Evolutionary conservation across 2,329 filamentous ascomycete species (phyloP).

Genomic region (Knufia petricola): DNA sequence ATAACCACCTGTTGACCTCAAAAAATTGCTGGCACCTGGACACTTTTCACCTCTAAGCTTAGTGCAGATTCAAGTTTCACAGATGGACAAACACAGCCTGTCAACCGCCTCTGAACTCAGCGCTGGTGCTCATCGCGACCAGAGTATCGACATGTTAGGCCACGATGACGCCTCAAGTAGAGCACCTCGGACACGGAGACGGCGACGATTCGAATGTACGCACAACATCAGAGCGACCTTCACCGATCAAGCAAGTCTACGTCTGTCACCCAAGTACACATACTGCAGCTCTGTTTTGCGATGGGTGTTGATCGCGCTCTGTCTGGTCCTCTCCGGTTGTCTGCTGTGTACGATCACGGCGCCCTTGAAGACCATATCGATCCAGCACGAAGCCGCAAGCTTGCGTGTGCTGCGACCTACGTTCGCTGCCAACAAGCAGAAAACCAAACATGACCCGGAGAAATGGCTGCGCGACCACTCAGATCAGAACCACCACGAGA

Average conservation of each 20-base stretch:
- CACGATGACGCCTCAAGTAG: too few relatives aligned
- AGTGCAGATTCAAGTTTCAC: too few relatives aligned
- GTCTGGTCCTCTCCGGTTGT: not conserved
- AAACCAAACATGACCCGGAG: conserved; percentile 10
- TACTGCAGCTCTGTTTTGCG: not conserved
- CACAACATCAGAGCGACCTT: not conserved
- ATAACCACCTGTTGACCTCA: too few relatives aligned
- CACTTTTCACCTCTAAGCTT: too few relatives aligned
- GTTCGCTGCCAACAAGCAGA: not conserved
- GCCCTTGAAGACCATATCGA: not conserved
- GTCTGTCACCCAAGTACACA: not conserved
- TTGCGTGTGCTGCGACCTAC: conserved; percentile 4
- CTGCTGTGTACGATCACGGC: not conserved
- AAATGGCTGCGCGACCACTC: conserved; percentile 19
- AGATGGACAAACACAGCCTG: too few relatives aligned
- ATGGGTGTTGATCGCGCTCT: conserved; percentile 4
- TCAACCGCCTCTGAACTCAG: too few relatives aligned
- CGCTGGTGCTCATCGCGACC: too few relatives aligned
- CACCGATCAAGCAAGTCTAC: not conserved
- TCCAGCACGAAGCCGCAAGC: not conserved
- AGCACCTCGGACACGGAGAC: not conserved
- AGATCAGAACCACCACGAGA: conserved; percentile 4
- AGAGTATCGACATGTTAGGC: too few relatives aligned
- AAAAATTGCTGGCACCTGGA: too few relatives aligned
- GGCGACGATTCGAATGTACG: not conserved